A percentile compares a stretch with the other conserved stretches of the same genome.
Conservation (phyloP, 306 rosid species). For the Ammopiptanthus mongolicus region DNA sequence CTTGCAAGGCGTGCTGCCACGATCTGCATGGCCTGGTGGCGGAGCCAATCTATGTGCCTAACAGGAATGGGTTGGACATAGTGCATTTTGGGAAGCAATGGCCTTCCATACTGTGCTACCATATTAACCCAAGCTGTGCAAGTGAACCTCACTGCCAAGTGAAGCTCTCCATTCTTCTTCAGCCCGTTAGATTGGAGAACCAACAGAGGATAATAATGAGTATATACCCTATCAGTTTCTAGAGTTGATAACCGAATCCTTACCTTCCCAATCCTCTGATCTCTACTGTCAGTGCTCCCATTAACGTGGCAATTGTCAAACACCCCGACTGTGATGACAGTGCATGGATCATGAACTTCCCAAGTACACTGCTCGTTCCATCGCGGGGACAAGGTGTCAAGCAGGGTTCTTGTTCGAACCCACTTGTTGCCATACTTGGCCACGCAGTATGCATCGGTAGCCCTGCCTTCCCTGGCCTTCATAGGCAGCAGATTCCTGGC, state of each 20-base stretch:
- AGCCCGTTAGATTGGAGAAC: conserved; percentile 64
- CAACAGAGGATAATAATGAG: conserved; percentile 80
- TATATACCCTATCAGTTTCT: conserved; percentile 70
- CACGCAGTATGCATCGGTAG: conserved; percentile 86
- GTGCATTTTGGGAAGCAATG: conserved; percentile 94
- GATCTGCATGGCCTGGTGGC: conserved; percentile 84
- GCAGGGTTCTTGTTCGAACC: conserved; percentile 84
- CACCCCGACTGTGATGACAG: conserved; percentile 81
- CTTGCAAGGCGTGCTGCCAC: conserved; percentile 64
- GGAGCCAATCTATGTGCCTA: conserved; percentile 66
- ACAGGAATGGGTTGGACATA: conserved; percentile 75
- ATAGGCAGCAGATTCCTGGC: conserved; percentile 71
- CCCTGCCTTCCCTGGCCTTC: conserved; percentile 72
- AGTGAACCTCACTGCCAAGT: conserved; percentile 80
- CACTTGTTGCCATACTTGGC: conserved; percentile 96
- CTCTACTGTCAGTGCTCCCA: conserved; percentile 55
- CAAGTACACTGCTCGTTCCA: conserved; percentile 99
- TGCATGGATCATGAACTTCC: conserved; percentile 88
- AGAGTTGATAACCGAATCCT: conserved; percentile 86
- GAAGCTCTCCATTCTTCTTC: conserved; percentile 93
- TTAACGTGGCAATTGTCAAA: conserved; percentile 71
- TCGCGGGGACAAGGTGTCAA: conserved; percentile 63
- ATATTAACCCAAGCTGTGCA: conserved; percentile 84
- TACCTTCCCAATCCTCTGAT: conserved; percentile 84
- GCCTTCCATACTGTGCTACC: conserved; percentile 73